Percentiles rank a stretch among this genome's conserved stretches.
Evolutionary conservation across 306 rosid genomes (phyloP).

Genomic region (Carpinus fangiana): DNA sequence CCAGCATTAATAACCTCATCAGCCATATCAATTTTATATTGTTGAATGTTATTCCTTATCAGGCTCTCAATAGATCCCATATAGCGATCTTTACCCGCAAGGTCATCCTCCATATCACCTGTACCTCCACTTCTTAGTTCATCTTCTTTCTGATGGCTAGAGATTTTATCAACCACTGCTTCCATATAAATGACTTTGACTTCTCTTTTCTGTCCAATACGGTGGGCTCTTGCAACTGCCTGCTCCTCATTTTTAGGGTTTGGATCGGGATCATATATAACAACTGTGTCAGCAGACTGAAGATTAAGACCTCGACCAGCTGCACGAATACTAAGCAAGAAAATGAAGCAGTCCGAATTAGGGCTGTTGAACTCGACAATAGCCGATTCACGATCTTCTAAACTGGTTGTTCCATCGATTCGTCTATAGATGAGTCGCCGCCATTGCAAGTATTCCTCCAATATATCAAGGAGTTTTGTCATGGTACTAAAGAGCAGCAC

Average conservation of each 20-base stretch:
- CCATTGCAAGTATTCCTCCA: slow-evolving; percentile 96
- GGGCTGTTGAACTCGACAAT: slow-evolving; percentile 91
- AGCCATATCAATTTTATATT: slow-evolving; percentile 98
- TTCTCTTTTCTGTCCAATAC: slow-evolving; percentile 95
- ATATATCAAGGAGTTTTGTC: slow-evolving; percentile 91
- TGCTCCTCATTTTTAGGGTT: slow-evolving; percentile 99
- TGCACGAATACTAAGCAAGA: slow-evolving; percentile 97
- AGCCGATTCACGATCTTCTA: slow-evolving; percentile 98
- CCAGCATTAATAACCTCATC: slow-evolving; percentile 99
- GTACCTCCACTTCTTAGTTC: slow-evolving; percentile 80
- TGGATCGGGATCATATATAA: slow-evolving; percentile 97
- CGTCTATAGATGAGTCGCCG: slow-evolving; percentile 79
- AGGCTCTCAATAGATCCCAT: slow-evolving; percentile 95
- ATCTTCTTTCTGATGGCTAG: slow-evolving; percentile 93
- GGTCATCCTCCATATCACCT: slow-evolving; percentile 85
- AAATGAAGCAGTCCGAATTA: slow-evolving; percentile 80
- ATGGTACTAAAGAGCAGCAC: slow-evolving; percentile 96
- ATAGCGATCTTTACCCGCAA: slow-evolving; percentile 97
- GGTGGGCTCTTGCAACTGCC: slow-evolving; percentile 99
- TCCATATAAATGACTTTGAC: slow-evolving; percentile 97
- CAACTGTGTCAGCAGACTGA: slow-evolving; percentile 96
- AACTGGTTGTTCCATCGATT: slow-evolving; percentile 95
- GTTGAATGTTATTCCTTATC: slow-evolving; percentile 92
- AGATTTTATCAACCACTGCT: slow-evolving; percentile 90
- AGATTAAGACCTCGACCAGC: slow-evolving; percentile 99